Evolutionary conservation across 2,329 filamentous ascomycete genomes (phyloP).

Genomic region (Lecanoromycetidae sp.): DNA sequence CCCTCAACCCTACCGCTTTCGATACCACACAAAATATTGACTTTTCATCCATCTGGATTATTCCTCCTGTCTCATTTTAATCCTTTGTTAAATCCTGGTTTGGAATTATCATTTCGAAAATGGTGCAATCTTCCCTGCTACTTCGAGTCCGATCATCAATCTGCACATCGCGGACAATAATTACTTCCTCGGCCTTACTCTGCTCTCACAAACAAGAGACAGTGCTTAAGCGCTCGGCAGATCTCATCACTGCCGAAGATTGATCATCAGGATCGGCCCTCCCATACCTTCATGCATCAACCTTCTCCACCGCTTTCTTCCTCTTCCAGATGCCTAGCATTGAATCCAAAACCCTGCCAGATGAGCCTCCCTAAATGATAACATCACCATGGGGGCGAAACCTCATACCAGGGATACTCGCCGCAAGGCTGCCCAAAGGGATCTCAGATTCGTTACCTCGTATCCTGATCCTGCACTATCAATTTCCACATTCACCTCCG

Average conservation of each 20-base stretch:
- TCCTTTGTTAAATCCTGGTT: too few species aligned
- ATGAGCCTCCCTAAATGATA: not conserved
- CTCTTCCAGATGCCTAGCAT: not conserved
- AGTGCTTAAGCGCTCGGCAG: constrained; percentile 10
- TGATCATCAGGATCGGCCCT: constrained; percentile 16
- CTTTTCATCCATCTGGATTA: not conserved
- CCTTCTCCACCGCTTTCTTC: constrained; percentile 10
- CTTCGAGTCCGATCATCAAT: not conserved
- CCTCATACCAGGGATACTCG: not conserved
- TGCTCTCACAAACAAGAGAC: not conserved
- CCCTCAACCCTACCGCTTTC: constrained; percentile 1
- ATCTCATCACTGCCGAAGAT: constrained; percentile 3
- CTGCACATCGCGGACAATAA: not conserved
- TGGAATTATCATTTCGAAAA: constrained; percentile 2
- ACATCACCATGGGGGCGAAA: not conserved
- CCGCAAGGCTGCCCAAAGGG: constrained; percentile 10
- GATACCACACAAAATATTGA: constrained; percentile 2
- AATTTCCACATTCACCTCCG: not conserved
- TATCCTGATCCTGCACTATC: not conserved
- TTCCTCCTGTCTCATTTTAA: not conserved
- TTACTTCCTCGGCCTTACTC: not conserved
- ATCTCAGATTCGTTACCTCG: not conserved
- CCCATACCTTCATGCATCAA: constrained; percentile 8
- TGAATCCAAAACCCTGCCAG: not conserved
- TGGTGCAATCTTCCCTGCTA: constrained; percentile 10